Evolutionary conservation across 164 flowering plant species (phyloP), one percentile per base, ranked within the genome.

Genomic region (Warburgia ugandensis): DNA sequence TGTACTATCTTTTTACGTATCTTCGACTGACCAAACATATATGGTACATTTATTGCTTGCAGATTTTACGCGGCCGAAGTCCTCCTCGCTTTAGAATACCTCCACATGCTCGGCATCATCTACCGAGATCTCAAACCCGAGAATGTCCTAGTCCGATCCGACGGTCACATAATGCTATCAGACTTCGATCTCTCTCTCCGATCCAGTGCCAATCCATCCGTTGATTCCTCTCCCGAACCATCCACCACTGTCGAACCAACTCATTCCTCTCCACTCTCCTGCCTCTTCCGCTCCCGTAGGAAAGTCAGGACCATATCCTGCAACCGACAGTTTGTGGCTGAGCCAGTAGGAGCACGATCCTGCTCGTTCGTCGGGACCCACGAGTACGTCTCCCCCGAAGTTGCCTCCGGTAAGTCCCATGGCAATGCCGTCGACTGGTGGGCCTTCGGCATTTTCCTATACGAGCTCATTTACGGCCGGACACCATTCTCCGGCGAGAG

Each of bases 391-490:
- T 64, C 97, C 0, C 95, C 97, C 13, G 95, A 90, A 54, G 88
- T 90, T 1, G 90, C 88, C 0, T 53, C 82, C 23, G 95, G 95
- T 0, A 45, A 72, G 45, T 65, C 79, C 47, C 97, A 90, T 68
- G 94, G 95, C 2, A 90, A 70, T 53, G 86, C 91, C 6, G 95
- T 90, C 3, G 97, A 90, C 58, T 90, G 97, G 97, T 90, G 95
- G 97, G 81, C 97, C 32, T 53, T 84, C 0, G 97, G 95, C 16
- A 65, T 90, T 13, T 90, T 90, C 62, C 52, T 90, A 43, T 86
- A 84, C 77, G 97, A 90, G 63, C 60, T 90, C 70, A 66, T 90
- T 8, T 90, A 84, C 64, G 95, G 97, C 8, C 61, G 69, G 3
- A 90, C 97, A 0, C 97, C 97, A 0, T 90, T 90, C 37, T 68